Conservation (phyloP, 1,284 basidiomycete genomes). For the Cutaneotrichosporon sp. region DNA sequence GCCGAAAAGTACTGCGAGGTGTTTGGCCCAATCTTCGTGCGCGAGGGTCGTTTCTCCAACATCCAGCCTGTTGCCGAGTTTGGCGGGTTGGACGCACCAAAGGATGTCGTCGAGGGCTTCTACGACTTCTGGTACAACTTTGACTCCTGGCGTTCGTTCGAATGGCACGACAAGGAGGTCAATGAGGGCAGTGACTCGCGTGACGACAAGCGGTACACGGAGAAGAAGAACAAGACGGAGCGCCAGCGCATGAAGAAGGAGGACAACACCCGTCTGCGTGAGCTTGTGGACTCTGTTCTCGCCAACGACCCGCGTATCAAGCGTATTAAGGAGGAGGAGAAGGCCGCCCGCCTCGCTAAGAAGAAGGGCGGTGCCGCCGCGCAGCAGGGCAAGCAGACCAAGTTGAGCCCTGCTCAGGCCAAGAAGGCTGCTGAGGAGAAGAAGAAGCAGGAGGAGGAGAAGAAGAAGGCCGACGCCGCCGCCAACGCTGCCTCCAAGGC, state of each 20-base stretch:
- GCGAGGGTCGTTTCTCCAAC: conserved; percentile 87
- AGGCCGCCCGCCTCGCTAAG: conserved; percentile 90
- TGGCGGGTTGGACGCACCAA: conserved; percentile 66
- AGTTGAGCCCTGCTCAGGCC: conserved; percentile 62
- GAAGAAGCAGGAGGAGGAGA: conserved; percentile 69
- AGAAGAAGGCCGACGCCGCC: conserved; percentile 67
- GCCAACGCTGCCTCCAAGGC: conserved; percentile 52
- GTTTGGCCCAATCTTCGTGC: conserved; percentile 76
- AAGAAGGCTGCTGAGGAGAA: conserved; percentile 68
- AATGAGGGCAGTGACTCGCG: conserved; percentile 98
- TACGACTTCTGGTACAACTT: conserved; percentile 99
- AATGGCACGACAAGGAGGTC: conserved; percentile 97
- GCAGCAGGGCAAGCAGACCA: conserved; percentile 45
- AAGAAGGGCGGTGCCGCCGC: conserved; percentile 57
- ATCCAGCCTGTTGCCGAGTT: conserved; percentile 79
- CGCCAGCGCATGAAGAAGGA: conserved; percentile 96
- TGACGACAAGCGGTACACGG: conserved; percentile 97
- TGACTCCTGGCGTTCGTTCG: conserved; percentile 96
- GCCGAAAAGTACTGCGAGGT: conserved; percentile 55
- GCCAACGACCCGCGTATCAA: conserved; percentile 92
- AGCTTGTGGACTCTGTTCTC: conserved; percentile 81
- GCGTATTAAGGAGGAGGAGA: conserved; percentile 94
- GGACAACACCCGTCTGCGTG: conserved; percentile 84
- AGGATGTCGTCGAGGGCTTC: conserved; percentile 83
- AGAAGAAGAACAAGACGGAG: conserved; percentile 99